A percentile compares a stretch with the other conserved stretches of the same genome.
Evolutionary conservation across 2,329 filamentous ascomycete genomes (phyloP).

Genomic region (Beauveria asiatica): DNA sequence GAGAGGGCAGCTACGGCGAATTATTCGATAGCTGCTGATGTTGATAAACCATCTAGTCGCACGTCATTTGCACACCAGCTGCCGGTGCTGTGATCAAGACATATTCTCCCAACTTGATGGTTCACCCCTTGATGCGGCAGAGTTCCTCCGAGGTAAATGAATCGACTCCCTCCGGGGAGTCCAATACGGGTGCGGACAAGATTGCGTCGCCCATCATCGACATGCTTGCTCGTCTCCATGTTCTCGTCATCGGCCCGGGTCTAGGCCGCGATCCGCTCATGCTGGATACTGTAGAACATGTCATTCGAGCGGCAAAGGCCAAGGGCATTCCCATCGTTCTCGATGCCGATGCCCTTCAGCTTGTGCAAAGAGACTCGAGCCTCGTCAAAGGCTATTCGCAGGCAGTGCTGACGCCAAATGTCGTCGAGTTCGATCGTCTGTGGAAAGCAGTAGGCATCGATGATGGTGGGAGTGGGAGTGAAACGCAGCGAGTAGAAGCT

Average conservation of each 20-base stretch:
- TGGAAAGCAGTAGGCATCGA: slow-evolving; percentile 68
- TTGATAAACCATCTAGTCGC: slow-evolving; percentile 46
- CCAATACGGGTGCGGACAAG: slow-evolving; percentile 33
- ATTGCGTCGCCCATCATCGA: slow-evolving; percentile 63
- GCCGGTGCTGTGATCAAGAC: slow-evolving; percentile 89
- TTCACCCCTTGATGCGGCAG: slow-evolving; percentile 90
- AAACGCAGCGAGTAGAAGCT: slow-evolving; percentile 47
- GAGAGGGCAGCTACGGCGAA: too few species aligned
- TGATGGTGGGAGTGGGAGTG: slow-evolving; percentile 27
- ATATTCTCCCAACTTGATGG: slow-evolving; percentile 97
- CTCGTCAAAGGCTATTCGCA: slow-evolving; percentile 72
- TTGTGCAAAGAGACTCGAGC: slow-evolving; percentile 68
- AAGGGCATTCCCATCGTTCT: slow-evolving; percentile 71
- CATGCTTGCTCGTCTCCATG: slow-evolving; percentile 81
- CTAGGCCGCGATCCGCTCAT: slow-evolving; percentile 84
- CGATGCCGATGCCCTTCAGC: slow-evolving; percentile 78
- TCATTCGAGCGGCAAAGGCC: slow-evolving; percentile 71
- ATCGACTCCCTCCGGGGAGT: slow-evolving; percentile 29
- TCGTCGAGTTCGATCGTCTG: slow-evolving; percentile 81
- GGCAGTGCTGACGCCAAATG: slow-evolving; percentile 88
- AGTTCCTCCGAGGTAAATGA: slow-evolving; percentile 39
- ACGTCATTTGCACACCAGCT: slow-evolving; percentile 89
- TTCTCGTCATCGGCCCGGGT: slow-evolving; percentile 86
- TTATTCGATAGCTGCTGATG: background rate
- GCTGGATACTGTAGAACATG: slow-evolving; percentile 72